A percentile compares a stretch with the other conserved stretches of the same genome.
Evolutionary conservation across 2,329 filamentous ascomycete genomes (phyloP).

Genomic region (Clonostachys byssicola): DNA sequence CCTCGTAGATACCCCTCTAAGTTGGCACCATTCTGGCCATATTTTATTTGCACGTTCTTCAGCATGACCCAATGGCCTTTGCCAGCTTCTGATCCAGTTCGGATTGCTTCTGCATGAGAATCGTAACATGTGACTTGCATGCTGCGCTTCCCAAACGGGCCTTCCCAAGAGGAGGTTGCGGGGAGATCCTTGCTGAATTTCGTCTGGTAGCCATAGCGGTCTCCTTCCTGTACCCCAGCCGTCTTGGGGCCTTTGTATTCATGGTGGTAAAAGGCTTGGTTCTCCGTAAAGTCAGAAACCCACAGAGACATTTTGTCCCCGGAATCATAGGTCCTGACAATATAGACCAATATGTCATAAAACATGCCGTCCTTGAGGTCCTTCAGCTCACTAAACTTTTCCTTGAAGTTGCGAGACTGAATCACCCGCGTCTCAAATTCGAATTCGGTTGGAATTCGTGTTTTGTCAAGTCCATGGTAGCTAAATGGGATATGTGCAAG

Average conservation of each 20-base stretch:
- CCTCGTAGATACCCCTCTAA: constrained; percentile 71
- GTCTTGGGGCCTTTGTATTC: constrained; percentile 5
- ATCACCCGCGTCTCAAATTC: constrained; percentile 34
- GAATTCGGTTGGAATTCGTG: constrained; percentile 30
- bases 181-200: constrained; percentile 12
- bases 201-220: constrained; percentile 49
- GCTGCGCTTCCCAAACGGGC: constrained; percentile 69
- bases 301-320: constrained; percentile 57
- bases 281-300: constrained; percentile 79
- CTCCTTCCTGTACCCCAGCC: constrained; percentile 36
- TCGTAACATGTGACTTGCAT: constrained; percentile 70
- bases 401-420: constrained; percentile 35
- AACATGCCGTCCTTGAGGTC: constrained; percentile 54
- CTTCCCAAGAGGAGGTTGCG: constrained; percentile 49
- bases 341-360: constrained; percentile 67
- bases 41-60: constrained; percentile 69
- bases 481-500: constrained; percentile 41
- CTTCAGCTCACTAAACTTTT: constrained; percentile 62
- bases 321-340: constrained; percentile 49
- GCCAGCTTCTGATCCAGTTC: constrained; percentile 38
- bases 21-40: constrained; percentile 40
- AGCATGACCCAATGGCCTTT: constrained; percentile 61
- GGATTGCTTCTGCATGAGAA: constrained; percentile 59
- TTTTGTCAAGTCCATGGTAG: constrained; percentile 38
- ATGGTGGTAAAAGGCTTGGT: constrained; percentile 56